These are phyloP conservation scores for Umbilicaria muhlenbergii DNA, from an alignment of 495 filamentous ascomycete genomes.

Conservation along the genomic window DNA sequence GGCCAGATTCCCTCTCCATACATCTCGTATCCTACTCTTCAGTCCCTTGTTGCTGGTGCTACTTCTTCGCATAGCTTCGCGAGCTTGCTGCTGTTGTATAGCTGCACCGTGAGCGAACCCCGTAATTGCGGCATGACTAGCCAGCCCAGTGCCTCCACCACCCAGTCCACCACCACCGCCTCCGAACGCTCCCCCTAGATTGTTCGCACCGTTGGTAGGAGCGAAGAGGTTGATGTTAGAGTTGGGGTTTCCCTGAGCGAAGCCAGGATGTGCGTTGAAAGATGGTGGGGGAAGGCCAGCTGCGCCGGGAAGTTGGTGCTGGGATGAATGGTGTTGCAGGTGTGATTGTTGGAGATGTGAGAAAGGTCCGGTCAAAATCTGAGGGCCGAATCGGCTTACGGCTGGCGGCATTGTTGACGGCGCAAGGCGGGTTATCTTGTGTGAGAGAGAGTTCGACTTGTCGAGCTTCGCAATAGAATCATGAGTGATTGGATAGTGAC, in stretches of 20 bases:
- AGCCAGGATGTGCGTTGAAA: constrained; percentile 41
- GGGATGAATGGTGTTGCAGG: constrained; percentile 14
- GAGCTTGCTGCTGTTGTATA: constrained; percentile 44
- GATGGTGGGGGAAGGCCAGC: constrained; percentile 44
- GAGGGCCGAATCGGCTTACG: constrained; percentile 36
- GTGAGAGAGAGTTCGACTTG: no score
- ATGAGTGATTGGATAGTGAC: no score
- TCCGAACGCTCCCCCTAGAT: constrained; percentile 41
- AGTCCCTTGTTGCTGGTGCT: constrained; percentile 27
- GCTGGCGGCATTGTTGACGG: constrained; percentile 31
- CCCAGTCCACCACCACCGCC: constrained; percentile 35
- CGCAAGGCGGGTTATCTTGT: no score
- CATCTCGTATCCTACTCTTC: constrained; percentile 75
- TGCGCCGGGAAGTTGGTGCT: constrained; percentile 28
- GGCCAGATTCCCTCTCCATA: constrained; percentile 83
- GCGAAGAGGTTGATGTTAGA: constrained; percentile 55
- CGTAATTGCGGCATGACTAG: constrained; percentile 78
- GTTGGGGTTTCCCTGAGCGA: constrained; percentile 42
- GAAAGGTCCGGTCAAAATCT: constrained; percentile 35
- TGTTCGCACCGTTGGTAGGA: constrained; percentile 38
- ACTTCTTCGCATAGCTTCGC: constrained; percentile 30
- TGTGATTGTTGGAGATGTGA: constrained; percentile 32
- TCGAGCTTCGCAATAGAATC: no score
- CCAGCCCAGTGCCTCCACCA: constrained; percentile 64
- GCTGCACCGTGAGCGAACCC: constrained; percentile 63